Evolutionary conservation across 129 eudicot species (phyloP).

Genomic region (Pittosporum tobira): DNA sequence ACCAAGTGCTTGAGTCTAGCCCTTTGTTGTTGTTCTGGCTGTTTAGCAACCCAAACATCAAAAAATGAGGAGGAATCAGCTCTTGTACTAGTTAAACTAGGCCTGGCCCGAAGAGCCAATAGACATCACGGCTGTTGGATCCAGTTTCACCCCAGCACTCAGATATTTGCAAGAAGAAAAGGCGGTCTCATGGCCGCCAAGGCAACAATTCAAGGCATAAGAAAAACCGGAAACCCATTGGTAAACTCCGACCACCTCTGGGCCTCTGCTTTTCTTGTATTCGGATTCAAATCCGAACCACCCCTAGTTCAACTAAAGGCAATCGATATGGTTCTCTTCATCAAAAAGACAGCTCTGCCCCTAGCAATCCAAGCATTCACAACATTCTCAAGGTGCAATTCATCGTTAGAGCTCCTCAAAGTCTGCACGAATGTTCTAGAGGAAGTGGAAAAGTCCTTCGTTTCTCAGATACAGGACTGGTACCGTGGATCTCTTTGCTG

Average conservation of each 20-base stretch:
- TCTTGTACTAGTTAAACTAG: constrained; percentile 55
- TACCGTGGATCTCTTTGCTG: constrained; percentile 82
- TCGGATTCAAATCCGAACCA: constrained; percentile 88
- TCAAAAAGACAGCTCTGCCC: constrained; percentile 66
- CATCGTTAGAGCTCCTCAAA: constrained; percentile 73
- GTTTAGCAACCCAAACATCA: constrained; percentile 46
- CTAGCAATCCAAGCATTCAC: constrained; percentile 63
- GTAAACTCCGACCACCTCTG: constrained; percentile 65
- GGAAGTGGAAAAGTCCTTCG: constrained; percentile 79
- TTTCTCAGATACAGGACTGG: constrained; percentile 80
- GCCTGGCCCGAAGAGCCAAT: constrained; percentile 58
- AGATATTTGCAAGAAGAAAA: constrained; percentile 40
- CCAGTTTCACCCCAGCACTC: constrained; percentile 69
- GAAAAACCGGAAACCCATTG: constrained; percentile 46
- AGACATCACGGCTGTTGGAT: constrained; percentile 55
- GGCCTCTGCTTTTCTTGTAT: constrained; percentile 83
- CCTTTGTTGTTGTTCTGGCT: constrained; percentile 43
- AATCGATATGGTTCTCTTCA: constrained; percentile 71
- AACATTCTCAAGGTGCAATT: constrained; percentile 72
- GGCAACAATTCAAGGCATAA: constrained; percentile 56
- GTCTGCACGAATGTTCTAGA: constrained; percentile 88
- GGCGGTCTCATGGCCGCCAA: constrained; percentile 50
- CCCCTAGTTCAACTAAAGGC: constrained; percentile 76
- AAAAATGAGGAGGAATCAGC: constrained; percentile 83
- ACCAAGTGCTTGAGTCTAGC: constrained; percentile 44